phyloP scores from a whole-genome alignment of 257 asterid genomes.

The Penstemon davidsonii region DNA sequence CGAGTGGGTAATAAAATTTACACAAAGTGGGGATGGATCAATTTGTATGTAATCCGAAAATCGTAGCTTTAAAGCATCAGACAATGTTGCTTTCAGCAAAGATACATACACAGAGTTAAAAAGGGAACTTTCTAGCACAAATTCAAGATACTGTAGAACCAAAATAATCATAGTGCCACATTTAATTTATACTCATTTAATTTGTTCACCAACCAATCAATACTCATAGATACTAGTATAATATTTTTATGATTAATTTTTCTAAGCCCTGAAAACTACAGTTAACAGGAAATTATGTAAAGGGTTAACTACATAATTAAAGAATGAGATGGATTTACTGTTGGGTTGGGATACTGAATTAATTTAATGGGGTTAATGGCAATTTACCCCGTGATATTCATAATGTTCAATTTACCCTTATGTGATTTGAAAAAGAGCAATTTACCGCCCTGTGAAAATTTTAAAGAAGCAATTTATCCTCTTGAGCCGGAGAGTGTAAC shows the following conservation, averaged over 20 bases:
- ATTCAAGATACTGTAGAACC: conserved; percentile 27
- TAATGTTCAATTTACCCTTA: too few species aligned
- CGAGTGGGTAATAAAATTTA: conserved; percentile 1
- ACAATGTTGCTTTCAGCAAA: conserved; percentile 53
- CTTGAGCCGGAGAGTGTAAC: too few species aligned
- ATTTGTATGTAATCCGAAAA: conserved; percentile 28
- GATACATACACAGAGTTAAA: conserved; percentile 16
- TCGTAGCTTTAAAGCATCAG: conserved; percentile 44
- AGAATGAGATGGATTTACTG: not conserved
- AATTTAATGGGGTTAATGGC: too few species aligned
- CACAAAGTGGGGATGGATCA: conserved; percentile 7
- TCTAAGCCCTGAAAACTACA: too few species aligned
- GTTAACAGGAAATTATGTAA: too few species aligned
- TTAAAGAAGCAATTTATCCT: too few species aligned
- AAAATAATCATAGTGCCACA: not conserved
- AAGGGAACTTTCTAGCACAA: conserved; percentile 13
- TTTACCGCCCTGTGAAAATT: too few species aligned
- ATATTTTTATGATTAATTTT: too few species aligned
- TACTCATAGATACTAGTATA: too few species aligned
- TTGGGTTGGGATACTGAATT: not conserved
- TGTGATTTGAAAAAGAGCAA: too few species aligned
- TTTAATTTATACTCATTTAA: not conserved
- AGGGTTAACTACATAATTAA: too few species aligned
- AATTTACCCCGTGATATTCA: too few species aligned
- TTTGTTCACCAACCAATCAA: not conserved